Evolutionary conservation across 306 rosid species (phyloP).

Genomic region (Prunus persica): Prunus_persica_NCBIv2 NC_034011.1:18566501-18567000

Average conservation of each 20-base stretch:
- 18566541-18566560: neutral
- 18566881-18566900: conserved; percentile 77
- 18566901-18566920: conserved; percentile 67
- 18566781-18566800: neutral
- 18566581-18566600: conserved; percentile 5
- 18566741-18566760: neutral
- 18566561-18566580: neutral
- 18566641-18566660: conserved; percentile 70
- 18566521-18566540: neutral
- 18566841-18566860: conserved; percentile 79
- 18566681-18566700: neutral
- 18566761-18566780: neutral
- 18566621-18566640: conserved; percentile 82
- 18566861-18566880: conserved; percentile 85
- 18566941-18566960: neutral
- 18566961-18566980: conserved; percentile 1
- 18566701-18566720: neutral
- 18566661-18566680: conserved; percentile 5
- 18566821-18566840: conserved; percentile 63
- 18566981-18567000: conserved; percentile 2
- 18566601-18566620: conserved; percentile 90
- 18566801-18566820: neutral
- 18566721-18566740: neutral
- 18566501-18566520: neutral
- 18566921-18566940: conserved; percentile 48